Conservation (phyloP, 768 basidiomycete genomes). For the Crepidotus variabilis region DNA sequence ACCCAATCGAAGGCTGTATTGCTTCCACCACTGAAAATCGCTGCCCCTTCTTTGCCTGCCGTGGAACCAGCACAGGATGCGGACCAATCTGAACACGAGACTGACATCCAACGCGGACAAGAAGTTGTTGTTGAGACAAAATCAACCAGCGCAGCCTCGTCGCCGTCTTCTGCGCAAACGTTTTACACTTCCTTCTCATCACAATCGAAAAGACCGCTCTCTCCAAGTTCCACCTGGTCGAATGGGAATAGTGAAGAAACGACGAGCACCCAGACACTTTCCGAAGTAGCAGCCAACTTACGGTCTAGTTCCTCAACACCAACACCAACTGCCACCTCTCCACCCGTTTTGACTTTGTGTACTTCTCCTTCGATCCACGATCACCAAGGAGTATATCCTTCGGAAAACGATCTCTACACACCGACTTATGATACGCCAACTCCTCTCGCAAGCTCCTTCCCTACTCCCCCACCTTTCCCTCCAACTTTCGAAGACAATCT, state of each 20-base stretch:
- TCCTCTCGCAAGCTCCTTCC: conserved; percentile 16
- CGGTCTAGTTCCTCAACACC: conserved; percentile 1
- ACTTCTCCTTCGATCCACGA: conserved; percentile 2
- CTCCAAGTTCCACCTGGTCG: background rate
- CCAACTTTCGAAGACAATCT: background rate
- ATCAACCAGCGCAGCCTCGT: background rate
- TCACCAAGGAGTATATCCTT: conserved; percentile 2
- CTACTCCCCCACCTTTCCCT: conserved; percentile 13
- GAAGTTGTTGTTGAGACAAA: background rate
- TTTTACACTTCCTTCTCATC: conserved; percentile 6
- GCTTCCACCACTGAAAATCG: background rate
- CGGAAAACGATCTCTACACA: conserved; percentile 6
- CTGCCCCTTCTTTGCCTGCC: background rate
- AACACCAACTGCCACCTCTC: background rate
- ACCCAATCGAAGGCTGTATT: background rate
- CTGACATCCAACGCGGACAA: background rate
- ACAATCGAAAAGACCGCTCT: background rate
- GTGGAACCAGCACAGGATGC: background rate
- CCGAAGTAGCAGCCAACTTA: background rate
- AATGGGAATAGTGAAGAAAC: background rate
- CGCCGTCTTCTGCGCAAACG: background rate
- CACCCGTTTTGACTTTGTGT: conserved; percentile 1
- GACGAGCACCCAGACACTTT: background rate
- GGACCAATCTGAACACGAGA: background rate
- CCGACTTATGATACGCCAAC: conserved; percentile 10